Evolutionary conservation across 2,329 filamentous ascomycete genomes (phyloP).

Genomic region (Emmonsiellopsis sp.): DNA sequence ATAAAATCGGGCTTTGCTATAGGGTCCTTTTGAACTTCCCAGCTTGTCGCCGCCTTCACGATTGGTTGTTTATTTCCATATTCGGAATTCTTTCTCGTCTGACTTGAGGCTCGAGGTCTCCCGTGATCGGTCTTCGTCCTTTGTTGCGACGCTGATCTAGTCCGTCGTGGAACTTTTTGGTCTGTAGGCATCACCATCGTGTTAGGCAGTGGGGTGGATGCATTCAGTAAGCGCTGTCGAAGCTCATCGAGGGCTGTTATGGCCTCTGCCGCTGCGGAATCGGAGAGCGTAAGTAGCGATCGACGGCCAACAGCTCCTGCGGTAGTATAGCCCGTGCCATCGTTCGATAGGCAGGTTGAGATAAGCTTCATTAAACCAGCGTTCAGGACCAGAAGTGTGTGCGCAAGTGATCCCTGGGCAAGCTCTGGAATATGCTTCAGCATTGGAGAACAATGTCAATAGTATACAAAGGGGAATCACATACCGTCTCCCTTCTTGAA

Average conservation of each 20-base stretch:
- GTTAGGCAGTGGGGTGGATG: background rate
- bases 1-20: background rate
- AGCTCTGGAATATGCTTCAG: background rate
- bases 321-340: background rate
- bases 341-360: background rate
- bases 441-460: background rate
- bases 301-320: background rate
- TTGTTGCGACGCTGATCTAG: background rate
- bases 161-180: background rate
- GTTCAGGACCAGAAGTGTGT: constrained; percentile 1
- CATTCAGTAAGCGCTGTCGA: constrained; percentile 2
- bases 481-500: constrained; percentile 4
- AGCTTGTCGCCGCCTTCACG: background rate
- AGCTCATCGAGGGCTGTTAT: constrained; percentile 2
- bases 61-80: background rate
- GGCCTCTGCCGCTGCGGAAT: constrained; percentile 1
- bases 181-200: background rate
- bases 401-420: constrained; percentile 1
- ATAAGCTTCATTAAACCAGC: constrained; percentile 5
- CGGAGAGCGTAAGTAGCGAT: constrained; percentile 2
- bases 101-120: too few species aligned
- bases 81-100: background rate
- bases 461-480: background rate
- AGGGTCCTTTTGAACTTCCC: background rate
- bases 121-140: background rate